Evolutionary conservation across 352 stramenopile genomes (phyloP), one percentile per base, ranked within the genome.

Genomic region (Thraustochytrium sp.): DNA sequence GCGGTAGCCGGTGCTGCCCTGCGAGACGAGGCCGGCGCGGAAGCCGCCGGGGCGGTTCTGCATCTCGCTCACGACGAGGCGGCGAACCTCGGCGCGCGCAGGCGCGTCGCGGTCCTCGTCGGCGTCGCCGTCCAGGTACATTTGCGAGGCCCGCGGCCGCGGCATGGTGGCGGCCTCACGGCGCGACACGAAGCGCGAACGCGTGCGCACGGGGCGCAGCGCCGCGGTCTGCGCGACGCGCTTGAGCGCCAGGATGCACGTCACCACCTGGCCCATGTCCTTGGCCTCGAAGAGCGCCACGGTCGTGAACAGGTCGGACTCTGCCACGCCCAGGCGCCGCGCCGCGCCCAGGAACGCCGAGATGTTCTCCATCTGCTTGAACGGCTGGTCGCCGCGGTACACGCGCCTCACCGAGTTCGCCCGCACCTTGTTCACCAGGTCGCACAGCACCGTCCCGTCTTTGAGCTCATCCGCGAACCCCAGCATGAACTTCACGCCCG

Each of bases 301-400:
- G 0, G 92, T 96, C 85, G 95, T 92, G 63, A 96, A 96, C n/a
- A 95, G 85, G 84, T 95, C 92, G 78, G 93, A 93, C 84, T 95
- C 91, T 0, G 90, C 86, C 21, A 96, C 93, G n/a, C 92, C 92
- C 51, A 96, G 84, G 0, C 82, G 82, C n/a, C 92, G 89, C 65
- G 91, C 95, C 1, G 90, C 91, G 26, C 89, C 90, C 31, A 97
- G 82, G 72, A 96, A 97, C 65, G 84, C 87, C 8, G 87, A 91
- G 59, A 96, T 88, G 84, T 97, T 97, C 82, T 97, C 92, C 92
- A 96, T 96, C 82, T 94, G 92, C 88, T 94, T 94, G 86, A 96
- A 95, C 3, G 82, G 73, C 73, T 48, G 29, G 49, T 64, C 29
- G 29, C 54, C 77, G 85, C 94, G 90, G 42, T 95, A 88, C 82